Evolutionary conservation across 75 land plant species (phyloP).

Genomic region (Pseudotsuga menziesii): DNA sequence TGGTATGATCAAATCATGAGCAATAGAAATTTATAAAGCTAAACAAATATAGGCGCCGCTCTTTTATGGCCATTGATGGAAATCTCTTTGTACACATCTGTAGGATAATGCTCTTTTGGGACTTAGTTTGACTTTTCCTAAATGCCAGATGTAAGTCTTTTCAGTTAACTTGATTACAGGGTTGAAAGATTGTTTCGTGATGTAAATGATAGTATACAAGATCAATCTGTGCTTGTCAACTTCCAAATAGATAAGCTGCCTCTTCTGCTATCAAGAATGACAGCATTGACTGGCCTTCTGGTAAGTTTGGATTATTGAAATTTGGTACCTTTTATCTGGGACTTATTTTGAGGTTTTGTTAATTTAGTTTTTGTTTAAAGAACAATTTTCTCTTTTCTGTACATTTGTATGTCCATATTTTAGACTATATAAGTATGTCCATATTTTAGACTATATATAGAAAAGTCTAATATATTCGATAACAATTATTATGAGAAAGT

Average conservation of each 20-base stretch:
- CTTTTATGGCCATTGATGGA: no score
- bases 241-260: constrained; percentile 58
- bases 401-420: no score
- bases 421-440: no score
- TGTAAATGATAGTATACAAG: constrained; percentile 42
- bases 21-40: background rate
- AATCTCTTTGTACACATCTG: no score
- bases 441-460: no score
- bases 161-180: constrained; percentile 35
- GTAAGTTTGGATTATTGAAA: constrained; percentile 13
- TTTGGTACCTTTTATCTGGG: background rate
- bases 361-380: background rate
- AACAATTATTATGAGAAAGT: background rate
- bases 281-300: constrained; percentile 73
- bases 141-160: no score
- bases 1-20: constrained; percentile 45
- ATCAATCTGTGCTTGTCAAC: constrained; percentile 39
- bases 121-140: no score
- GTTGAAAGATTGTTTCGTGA: constrained; percentile 64
- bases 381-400: background rate
- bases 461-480: background rate
- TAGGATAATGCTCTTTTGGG: no score
- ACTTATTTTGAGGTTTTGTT: background rate
- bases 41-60: background rate
- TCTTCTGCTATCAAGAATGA: constrained; percentile 51